A percentile compares a stretch with the other conserved stretches of the same genome.
Conservation (phyloP, 1,284 basidiomycete genomes). For the Leccinum ponderosum region DNA sequence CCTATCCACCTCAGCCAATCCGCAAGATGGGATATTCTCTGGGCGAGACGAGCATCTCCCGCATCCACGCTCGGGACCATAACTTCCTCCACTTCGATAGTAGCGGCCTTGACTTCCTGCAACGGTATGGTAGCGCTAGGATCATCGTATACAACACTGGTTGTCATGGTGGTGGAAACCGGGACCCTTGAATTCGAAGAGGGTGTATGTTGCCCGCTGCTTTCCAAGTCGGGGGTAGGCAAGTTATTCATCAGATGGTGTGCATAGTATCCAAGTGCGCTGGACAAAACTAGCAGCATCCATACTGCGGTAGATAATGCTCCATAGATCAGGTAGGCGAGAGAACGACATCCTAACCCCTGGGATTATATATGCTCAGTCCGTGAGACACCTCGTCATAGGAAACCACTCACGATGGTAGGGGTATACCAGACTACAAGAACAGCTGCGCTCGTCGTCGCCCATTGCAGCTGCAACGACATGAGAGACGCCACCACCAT, state of each 20-base stretch:
- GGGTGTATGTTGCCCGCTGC: neutral
- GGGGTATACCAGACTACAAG: constrained; percentile 40
- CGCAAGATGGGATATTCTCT: constrained; percentile 1
- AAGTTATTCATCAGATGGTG: constrained; percentile 4
- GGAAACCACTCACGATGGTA: constrained; percentile 26
- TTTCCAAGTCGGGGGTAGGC: constrained; percentile 4
- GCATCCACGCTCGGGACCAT: neutral
- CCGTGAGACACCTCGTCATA: neutral
- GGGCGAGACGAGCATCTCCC: neutral
- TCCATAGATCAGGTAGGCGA: constrained; percentile 40
- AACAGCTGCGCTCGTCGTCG: constrained; percentile 38
- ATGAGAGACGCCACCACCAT: constrained; percentile 37
- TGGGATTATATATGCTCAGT: constrained; percentile 2
- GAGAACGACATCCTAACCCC: constrained; percentile 42
- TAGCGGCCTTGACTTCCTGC: neutral
- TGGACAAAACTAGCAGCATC: constrained; percentile 40
- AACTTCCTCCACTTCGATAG: neutral
- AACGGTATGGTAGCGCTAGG: neutral
- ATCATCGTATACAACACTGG: too few relatives aligned
- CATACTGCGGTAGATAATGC: constrained; percentile 37
- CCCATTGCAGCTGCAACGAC: constrained; percentile 41
- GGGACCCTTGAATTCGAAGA: neutral
- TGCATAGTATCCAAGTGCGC: constrained; percentile 36
- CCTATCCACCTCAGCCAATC: constrained; percentile 25
- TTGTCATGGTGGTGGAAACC: neutral